phyloP scores from a whole-genome alignment of 2,329 filamentous ascomycete species.

The Penicillium oxalicum region DNA sequence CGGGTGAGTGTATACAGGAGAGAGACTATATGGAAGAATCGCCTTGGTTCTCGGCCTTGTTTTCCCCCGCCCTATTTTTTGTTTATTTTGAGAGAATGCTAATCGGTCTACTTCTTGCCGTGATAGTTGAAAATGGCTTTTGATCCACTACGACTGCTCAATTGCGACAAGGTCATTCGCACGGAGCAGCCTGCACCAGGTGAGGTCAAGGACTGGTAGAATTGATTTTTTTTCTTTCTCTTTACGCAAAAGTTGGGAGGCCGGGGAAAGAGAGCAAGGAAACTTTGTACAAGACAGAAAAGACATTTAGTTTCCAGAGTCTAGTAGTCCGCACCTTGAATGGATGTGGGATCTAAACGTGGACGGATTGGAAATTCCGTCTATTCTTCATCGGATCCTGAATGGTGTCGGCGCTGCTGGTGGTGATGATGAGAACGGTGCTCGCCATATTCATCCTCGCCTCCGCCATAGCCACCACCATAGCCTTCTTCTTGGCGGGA shows the following conservation, averaged over 20 bases:
- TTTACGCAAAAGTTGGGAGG: too few relatives aligned
- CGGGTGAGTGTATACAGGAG: conserved; percentile 41
- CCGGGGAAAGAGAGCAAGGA: too few relatives aligned
- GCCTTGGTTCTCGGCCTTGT: too few relatives aligned
- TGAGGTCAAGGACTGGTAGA: conserved; percentile 45
- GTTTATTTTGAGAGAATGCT: conserved; percentile 2
- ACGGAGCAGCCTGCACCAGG: conserved; percentile 45
- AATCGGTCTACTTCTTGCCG: conserved; percentile 1
- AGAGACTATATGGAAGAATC: not conserved
- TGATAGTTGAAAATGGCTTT: conserved; percentile 56
- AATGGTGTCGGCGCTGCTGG: conserved; percentile 18
- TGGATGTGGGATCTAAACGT: not conserved
- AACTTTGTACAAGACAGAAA: too few relatives aligned
- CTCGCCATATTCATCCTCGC: conserved; percentile 19
- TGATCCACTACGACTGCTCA: conserved; percentile 60
- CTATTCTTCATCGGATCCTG: conserved; percentile 18
- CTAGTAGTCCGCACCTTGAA: not conserved
- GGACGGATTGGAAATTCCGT: not conserved
- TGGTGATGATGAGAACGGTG: conserved; percentile 15
- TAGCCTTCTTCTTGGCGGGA: conserved; percentile 15
- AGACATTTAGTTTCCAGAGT: not conserved
- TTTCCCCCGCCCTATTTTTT: too few relatives aligned
- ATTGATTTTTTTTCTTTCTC: not conserved
- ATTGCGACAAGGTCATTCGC: conserved; percentile 62
- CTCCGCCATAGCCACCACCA: conserved; percentile 10